phyloP scores from a whole-genome alignment of 441 rosid species.

The Corymbia citriodora region DNA sequence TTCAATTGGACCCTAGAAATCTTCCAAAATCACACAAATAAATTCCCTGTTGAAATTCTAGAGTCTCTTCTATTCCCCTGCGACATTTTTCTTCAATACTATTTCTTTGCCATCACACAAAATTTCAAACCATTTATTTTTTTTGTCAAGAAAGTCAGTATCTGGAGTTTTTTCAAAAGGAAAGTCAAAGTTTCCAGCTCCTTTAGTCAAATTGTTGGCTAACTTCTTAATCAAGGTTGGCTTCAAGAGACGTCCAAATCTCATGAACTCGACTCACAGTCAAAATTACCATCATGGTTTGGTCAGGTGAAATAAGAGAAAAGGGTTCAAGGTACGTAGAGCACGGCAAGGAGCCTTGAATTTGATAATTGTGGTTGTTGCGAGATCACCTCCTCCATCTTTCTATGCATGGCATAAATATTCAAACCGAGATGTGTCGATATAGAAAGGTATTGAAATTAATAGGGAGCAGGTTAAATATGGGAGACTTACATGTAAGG shows the following conservation, averaged over 20 bases:
- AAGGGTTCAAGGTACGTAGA: not conserved
- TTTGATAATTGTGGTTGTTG: not conserved
- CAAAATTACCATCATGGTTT: not conserved
- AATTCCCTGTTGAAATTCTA: not conserved
- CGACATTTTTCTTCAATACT: not conserved
- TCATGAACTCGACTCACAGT: not conserved
- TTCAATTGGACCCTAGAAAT: not conserved
- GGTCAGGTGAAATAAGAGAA: not conserved
- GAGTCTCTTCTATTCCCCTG: not conserved
- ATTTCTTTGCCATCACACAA: not conserved
- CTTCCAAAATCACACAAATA: not conserved
- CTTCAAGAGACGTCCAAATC: not conserved
- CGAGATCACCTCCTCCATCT: not conserved
- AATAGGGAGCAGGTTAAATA: not conserved
- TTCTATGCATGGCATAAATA: not conserved
- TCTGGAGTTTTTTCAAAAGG: not conserved
- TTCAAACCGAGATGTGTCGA: not conserved
- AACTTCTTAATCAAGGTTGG: not conserved
- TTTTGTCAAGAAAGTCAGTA: not conserved
- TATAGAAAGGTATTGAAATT: accelerated
- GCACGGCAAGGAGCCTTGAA: not conserved
- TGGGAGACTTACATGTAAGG: not conserved
- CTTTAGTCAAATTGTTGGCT: not conserved
- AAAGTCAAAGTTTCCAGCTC: not conserved
- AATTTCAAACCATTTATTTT: not conserved